Evolutionary conservation across 768 basidiomycete genomes (phyloP).

Genomic region (Terana coerulea): DNA sequence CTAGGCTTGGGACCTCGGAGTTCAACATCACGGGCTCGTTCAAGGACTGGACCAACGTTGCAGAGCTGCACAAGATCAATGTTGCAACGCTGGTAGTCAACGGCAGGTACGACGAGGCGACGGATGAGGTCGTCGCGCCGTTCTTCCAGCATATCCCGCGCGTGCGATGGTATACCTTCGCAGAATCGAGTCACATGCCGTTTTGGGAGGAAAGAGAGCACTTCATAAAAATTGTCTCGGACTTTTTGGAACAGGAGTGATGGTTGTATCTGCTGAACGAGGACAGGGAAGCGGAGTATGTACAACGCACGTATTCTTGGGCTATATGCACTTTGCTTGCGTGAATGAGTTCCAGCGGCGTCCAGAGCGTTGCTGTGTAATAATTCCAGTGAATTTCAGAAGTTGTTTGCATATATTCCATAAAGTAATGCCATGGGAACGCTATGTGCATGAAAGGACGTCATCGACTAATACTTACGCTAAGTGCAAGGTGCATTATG

Average conservation of each 20-base stretch:
- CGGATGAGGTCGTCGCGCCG: conserved; percentile 36
- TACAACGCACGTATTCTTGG: not conserved
- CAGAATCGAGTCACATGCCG: conserved; percentile 41
- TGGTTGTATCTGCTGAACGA: not conserved
- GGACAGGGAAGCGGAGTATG: not conserved
- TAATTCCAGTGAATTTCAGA: too few species aligned
- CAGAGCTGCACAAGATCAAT: conserved; percentile 39
- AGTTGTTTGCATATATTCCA: too few species aligned
- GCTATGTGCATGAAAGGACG: too few species aligned
- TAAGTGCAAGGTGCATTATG: too few species aligned
- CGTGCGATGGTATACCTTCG: conserved; percentile 43
- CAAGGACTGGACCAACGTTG: conserved; percentile 44
- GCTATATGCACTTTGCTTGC: too few species aligned
- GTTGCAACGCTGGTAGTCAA: conserved; percentile 33
- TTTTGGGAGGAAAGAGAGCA: conserved; percentile 39
- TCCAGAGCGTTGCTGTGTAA: too few species aligned
- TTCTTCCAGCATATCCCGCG: conserved; percentile 35
- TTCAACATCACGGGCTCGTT: conserved; percentile 38
- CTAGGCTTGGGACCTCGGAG: conserved; percentile 30
- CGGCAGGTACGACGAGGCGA: conserved; percentile 37
- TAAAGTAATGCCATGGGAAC: too few species aligned
- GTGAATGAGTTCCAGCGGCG: too few species aligned
- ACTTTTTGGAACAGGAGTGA: conserved; percentile 28
- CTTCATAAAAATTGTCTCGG: conserved; percentile 34
- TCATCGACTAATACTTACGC: too few species aligned